Evolutionary conservation across 768 basidiomycete species (phyloP).

Genomic region (Myochromella boudieri): DNA sequence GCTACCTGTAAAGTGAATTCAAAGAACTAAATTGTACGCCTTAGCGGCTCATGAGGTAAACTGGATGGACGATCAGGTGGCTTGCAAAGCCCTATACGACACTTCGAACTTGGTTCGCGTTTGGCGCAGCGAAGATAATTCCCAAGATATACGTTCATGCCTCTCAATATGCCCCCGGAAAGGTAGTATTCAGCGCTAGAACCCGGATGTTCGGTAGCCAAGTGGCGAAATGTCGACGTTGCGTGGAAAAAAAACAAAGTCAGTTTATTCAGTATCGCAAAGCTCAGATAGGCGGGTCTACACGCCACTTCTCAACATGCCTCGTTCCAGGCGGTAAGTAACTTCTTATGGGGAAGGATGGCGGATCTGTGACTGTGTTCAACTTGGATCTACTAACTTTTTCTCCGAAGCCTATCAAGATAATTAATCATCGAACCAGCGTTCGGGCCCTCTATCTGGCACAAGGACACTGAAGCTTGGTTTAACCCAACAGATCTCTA

Average conservation of each 20-base stretch:
- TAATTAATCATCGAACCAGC: too few relatives aligned
- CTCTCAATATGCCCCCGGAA: slow-evolving; percentile 3
- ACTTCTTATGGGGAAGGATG: slow-evolving; percentile 4
- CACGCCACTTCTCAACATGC: too few relatives aligned
- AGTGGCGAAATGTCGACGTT: too few relatives aligned
- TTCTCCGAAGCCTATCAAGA: too few relatives aligned
- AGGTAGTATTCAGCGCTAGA: too few relatives aligned
- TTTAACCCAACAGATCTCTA: too few relatives aligned
- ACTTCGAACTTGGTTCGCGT: slow-evolving; percentile 5
- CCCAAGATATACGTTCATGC: not conserved
- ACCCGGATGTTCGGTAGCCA: slow-evolving; percentile 1
- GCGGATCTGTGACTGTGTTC: slow-evolving; percentile 1
- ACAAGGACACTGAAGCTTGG: too few relatives aligned
- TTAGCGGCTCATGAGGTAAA: not conserved
- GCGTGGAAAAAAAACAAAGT: too few relatives aligned
- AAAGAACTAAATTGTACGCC: too few relatives aligned
- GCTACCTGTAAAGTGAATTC: slow-evolving; percentile 5
- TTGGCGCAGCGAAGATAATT: slow-evolving; percentile 3
- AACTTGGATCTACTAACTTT: slow-evolving; percentile 7
- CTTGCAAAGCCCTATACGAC: slow-evolving; percentile 2
- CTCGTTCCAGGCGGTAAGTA: slow-evolving; percentile 10
- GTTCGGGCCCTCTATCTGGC: too few relatives aligned
- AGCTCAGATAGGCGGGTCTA: too few relatives aligned
- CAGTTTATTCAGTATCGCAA: too few relatives aligned
- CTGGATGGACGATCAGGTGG: not conserved